phyloP scores from a whole-genome alignment of 73 alveolate genomes.

The Uronychia setigera region DNA sequence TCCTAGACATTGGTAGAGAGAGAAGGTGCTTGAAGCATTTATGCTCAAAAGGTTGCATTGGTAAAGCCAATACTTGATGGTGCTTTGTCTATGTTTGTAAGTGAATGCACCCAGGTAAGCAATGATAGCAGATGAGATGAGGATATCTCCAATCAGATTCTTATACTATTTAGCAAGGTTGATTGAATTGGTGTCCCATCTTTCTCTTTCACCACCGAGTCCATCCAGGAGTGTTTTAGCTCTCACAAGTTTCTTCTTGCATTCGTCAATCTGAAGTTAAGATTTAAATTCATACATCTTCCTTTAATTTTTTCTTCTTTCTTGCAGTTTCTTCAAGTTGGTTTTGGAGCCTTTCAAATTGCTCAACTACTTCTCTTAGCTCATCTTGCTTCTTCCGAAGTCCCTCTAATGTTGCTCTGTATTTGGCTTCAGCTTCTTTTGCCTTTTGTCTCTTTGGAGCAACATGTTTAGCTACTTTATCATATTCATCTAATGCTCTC shows the following conservation, averaged over 20 bases:
- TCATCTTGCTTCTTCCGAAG: constrained; percentile 62
- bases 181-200: constrained; percentile 68
- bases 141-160: constrained; percentile 79
- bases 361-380: constrained; percentile 74
- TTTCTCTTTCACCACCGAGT: constrained; percentile 73
- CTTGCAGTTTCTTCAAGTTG: constrained; percentile 77
- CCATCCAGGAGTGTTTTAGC: constrained; percentile 61
- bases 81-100: constrained; percentile 79
- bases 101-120: constrained; percentile 98
- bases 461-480: constrained; percentile 69
- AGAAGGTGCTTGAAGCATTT: constrained; percentile 91
- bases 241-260: constrained; percentile 69
- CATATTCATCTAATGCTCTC: constrained; percentile 74
- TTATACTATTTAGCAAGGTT: constrained; percentile 41
- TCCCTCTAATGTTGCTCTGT: constrained; percentile 66
- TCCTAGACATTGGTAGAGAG: constrained; percentile 93
- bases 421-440: constrained; percentile 76
- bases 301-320: constrained; percentile 77
- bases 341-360: constrained; percentile 76
- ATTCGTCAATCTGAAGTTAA: constrained; percentile 57
- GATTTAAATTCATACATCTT: constrained; percentile 28
- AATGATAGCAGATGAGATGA: constrained; percentile 93
- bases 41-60: constrained; percentile 84
- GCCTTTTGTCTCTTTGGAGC: constrained; percentile 73
- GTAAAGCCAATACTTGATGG: constrained; percentile 92